Evolutionary conservation across 495 filamentous ascomycete genomes (phyloP).

Genomic region (Penicillium simplicissimum): DNA sequence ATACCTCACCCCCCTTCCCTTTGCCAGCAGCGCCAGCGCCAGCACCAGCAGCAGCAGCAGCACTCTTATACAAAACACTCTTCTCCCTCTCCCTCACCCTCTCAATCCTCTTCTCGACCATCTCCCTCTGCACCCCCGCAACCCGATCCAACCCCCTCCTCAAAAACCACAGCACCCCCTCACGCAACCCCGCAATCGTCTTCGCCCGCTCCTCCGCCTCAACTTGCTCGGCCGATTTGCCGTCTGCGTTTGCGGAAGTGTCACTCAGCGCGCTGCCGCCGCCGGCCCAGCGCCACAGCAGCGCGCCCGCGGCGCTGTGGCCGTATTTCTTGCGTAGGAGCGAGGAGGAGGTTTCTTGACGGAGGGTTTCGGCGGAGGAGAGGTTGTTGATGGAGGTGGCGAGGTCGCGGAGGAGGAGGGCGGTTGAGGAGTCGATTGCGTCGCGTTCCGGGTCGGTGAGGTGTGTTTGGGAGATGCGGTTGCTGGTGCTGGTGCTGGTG

Average conservation of each 20-base stretch:
- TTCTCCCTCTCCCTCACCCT: conserved; percentile 86
- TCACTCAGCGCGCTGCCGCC: conserved; percentile 47
- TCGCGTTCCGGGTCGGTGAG: conserved; percentile 72
- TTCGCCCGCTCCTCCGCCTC: conserved; percentile 66
- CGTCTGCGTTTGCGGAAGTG: background rate
- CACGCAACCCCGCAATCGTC: conserved; percentile 63
- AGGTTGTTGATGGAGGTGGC: conserved; percentile 74
- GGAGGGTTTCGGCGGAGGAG: conserved; percentile 76
- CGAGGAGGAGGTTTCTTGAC: conserved; percentile 66
- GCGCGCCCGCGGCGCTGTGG: conserved; percentile 27
- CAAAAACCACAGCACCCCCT: conserved; percentile 81
- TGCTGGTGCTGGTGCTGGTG: conserved; percentile 24
- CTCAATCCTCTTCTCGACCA: conserved; percentile 87
- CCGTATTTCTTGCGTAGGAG: conserved; percentile 70
- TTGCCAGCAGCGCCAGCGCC: conserved; percentile 6
- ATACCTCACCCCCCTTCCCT: conserved; percentile 11
- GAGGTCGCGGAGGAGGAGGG: conserved; percentile 78
- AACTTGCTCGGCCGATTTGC: conserved; percentile 62
- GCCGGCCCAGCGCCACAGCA: conserved; percentile 68
- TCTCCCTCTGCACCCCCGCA: conserved; percentile 72
- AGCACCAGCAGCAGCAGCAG: conserved; percentile 4
- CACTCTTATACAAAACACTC: conserved; percentile 73
- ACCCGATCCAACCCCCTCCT: conserved; percentile 71
- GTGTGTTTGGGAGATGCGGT: conserved; percentile 34
- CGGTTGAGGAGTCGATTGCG: conserved; percentile 80